These are phyloP conservation scores for Monosporascus sp. DNA, from an alignment of 2,329 filamentous ascomycete genomes.

Conservation along the genomic window DNA sequence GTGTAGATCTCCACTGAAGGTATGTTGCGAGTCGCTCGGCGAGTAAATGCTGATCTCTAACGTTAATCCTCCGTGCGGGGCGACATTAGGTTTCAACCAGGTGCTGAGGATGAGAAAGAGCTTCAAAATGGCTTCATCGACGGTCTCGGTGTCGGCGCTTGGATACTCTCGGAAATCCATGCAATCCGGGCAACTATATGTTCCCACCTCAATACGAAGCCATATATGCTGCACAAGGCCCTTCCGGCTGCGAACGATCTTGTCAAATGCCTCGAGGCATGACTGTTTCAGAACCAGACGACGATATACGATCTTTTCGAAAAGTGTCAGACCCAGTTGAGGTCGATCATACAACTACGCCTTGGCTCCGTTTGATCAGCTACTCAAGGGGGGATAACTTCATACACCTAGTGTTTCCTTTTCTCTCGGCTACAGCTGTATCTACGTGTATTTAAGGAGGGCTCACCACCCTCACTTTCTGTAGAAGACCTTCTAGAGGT, in stretches of 20 bases:
- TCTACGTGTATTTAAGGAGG: too few species aligned
- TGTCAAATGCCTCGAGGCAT: neutral
- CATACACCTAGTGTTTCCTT: too few species aligned
- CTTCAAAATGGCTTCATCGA: neutral
- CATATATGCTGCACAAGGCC: neutral
- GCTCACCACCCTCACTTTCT: too few species aligned
- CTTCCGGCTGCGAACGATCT: neutral
- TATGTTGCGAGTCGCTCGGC: neutral
- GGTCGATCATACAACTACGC: too few species aligned
- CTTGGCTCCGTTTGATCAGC: too few species aligned
- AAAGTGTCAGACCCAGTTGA: too few species aligned
- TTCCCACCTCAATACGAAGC: neutral
- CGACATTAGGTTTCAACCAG: neutral
- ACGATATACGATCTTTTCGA: neutral
- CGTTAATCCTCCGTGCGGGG: neutral
- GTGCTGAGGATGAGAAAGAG: neutral
- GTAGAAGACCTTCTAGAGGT: too few species aligned
- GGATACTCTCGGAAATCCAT: too few species aligned
- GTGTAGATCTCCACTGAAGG: neutral
- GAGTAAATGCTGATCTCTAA: neutral
- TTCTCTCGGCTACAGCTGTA: too few species aligned
- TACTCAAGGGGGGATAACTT: too few species aligned
- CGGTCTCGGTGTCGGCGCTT: neutral
- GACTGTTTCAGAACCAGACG: neutral
- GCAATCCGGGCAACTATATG: neutral